phyloP scores from a whole-genome alignment of 148 eudicot species.

The Vaccinium myrtillus region DNA sequence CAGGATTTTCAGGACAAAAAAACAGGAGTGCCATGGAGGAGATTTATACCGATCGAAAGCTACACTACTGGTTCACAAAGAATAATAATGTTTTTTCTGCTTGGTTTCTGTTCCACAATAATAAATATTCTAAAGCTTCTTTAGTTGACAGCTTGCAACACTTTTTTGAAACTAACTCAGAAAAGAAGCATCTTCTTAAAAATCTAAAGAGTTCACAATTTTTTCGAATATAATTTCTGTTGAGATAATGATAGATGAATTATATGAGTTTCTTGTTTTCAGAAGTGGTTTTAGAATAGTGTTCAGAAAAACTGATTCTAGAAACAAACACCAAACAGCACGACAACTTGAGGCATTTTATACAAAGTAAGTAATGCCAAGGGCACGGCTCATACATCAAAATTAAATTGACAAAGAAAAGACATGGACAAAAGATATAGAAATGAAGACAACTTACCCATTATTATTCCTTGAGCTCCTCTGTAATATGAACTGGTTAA shows the following conservation, averaged over 20 bases:
- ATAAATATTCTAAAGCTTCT: neutral
- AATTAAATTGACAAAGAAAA: neutral
- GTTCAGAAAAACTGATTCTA: neutral
- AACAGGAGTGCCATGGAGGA: neutral
- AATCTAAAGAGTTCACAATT: neutral
- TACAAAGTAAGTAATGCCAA: neutral
- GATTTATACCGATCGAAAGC: constrained; percentile 6
- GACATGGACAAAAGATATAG: neutral
- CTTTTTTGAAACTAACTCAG: neutral
- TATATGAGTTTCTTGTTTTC: neutral
- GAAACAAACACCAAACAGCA: neutral
- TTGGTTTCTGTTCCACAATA: neutral
- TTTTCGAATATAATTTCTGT: neutral
- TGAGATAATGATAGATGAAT: neutral
- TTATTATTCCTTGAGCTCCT: constrained; percentile 96
- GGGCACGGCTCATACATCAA: constrained; percentile 1
- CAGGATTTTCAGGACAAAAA: neutral
- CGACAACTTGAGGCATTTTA: neutral
- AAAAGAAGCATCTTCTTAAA: neutral
- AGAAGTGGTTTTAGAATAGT: neutral
- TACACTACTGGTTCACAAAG: neutral
- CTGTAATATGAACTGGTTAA: constrained; percentile 90
- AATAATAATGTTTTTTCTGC: neutral
- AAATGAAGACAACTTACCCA: constrained; percentile 49
- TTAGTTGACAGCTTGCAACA: neutral